Conservation (phyloP, 495 filamentous ascomycete genomes). For the Neurospora cerealis region DNA sequence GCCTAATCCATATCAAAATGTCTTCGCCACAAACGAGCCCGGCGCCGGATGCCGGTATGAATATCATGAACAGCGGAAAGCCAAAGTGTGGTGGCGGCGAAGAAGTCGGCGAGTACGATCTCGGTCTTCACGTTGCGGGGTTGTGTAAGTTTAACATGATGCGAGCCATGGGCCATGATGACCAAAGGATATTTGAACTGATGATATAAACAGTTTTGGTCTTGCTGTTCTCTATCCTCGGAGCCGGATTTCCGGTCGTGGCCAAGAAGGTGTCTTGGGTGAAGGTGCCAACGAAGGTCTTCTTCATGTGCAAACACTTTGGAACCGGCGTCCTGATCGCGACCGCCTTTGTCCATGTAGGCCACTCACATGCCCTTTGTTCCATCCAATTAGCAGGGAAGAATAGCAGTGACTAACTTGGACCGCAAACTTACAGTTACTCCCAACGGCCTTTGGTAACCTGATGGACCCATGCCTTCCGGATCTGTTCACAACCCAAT, state of each 20-base stretch:
- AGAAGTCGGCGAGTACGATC: constrained; percentile 36
- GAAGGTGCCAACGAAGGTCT: constrained; percentile 41
- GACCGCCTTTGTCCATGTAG: constrained; percentile 60
- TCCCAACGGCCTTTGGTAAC: constrained; percentile 47
- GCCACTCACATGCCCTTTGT: constrained; percentile 6
- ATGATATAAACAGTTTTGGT: constrained; percentile 29
- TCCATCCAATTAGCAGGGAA: background rate
- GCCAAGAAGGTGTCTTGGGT: constrained; percentile 45
- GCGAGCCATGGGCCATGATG: background rate
- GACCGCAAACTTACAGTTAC: constrained; percentile 24
- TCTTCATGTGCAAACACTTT: constrained; percentile 53
- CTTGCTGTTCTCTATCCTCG: constrained; percentile 29
- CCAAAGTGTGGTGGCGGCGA: constrained; percentile 35
- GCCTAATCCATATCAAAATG: background rate
- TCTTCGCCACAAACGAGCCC: constrained; percentile 1
- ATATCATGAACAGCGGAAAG: constrained; percentile 22
- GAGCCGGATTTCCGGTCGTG: constrained; percentile 43
- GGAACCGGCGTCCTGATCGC: constrained; percentile 61
- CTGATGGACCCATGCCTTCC: constrained; percentile 50
- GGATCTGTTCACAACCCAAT: constrained; percentile 41
- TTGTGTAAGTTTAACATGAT: constrained; percentile 36
- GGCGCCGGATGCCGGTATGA: constrained; percentile 7
- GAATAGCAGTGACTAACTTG: background rate
- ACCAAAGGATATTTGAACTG: background rate
- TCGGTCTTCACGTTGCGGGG: constrained; percentile 36